Conservation (phyloP, 345 rosid genomes). For the Populus ilicifolia region DNA sequence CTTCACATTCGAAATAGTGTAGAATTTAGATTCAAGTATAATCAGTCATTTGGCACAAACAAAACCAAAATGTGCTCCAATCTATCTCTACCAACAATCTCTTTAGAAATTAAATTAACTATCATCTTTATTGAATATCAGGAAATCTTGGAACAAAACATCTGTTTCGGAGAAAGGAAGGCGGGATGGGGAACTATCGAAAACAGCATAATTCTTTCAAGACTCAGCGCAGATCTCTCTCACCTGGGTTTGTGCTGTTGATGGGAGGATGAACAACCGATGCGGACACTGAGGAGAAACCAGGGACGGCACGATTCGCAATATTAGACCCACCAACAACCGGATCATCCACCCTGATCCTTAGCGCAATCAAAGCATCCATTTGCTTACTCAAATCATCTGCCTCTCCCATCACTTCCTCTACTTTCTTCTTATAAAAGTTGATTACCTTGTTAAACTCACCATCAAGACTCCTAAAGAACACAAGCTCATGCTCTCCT, state of each 20-base stretch:
- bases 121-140: too few relatives aligned
- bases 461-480: conserved; percentile 58
- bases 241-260: conserved; percentile 22
- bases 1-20: conserved; percentile 13
- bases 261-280: conserved; percentile 28
- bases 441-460: conserved; percentile 62
- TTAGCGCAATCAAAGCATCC: conserved; percentile 68
- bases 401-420: conserved; percentile 53
- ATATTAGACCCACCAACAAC: conserved; percentile 13
- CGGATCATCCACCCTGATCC: conserved; percentile 62
- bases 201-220: neutral
- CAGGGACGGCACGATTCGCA: conserved; percentile 17
- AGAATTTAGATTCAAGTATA: neutral
- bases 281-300: conserved; percentile 9
- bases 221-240: neutral
- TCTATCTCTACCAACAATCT: too few relatives aligned
- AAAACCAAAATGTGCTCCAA: too few relatives aligned
- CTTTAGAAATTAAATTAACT: too few relatives aligned
- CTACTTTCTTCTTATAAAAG: conserved; percentile 51
- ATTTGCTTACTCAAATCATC: conserved; percentile 69
- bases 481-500: conserved; percentile 51
- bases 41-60: neutral
- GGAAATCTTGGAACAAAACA: too few relatives aligned
- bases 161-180: too few relatives aligned
- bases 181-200: too few relatives aligned